Conservation (phyloP, 306 rosid genomes). For the Coriaria nepalensis region DNA sequence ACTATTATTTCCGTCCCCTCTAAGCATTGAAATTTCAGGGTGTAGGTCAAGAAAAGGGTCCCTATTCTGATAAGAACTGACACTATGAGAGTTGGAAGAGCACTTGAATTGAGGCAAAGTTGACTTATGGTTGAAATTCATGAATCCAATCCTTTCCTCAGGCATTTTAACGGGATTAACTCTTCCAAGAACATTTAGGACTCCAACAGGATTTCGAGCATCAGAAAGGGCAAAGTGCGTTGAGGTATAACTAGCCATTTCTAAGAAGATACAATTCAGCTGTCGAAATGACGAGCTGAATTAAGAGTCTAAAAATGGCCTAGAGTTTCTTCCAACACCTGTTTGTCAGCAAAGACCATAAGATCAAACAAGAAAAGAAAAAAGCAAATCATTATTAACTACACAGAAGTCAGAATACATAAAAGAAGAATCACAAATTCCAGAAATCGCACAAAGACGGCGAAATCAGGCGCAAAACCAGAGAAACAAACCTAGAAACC, state of each 20-base stretch:
- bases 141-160: slow-evolving; percentile 28
- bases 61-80: slow-evolving; percentile 37
- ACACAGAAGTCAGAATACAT: not conserved
- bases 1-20: slow-evolving; percentile 56
- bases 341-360: slow-evolving; percentile 6
- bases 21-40: slow-evolving; percentile 88
- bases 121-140: slow-evolving; percentile 30
- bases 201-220: slow-evolving; percentile 43
- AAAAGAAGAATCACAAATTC: not conserved
- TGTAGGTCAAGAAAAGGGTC: slow-evolving; percentile 91
- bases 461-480: not conserved
- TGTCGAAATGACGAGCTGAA: slow-evolving; percentile 4
- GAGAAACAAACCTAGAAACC: slow-evolving; percentile 1
- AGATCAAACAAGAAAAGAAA: not conserved
- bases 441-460: too few species aligned
- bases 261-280: slow-evolving; percentile 8
- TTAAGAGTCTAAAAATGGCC: slow-evolving; percentile 13
- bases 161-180: slow-evolving; percentile 24
- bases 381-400: not conserved
- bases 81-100: slow-evolving; percentile 42
- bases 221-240: slow-evolving; percentile 40
- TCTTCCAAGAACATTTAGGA: slow-evolving; percentile 38
- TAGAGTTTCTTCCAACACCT: slow-evolving; percentile 31
- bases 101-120: slow-evolving; percentile 37
- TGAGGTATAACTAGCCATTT: slow-evolving; percentile 50